Evolutionary conservation across 2,329 filamentous ascomycete genomes (phyloP).

Genomic region (Trichoderma lentiforme): DNA sequence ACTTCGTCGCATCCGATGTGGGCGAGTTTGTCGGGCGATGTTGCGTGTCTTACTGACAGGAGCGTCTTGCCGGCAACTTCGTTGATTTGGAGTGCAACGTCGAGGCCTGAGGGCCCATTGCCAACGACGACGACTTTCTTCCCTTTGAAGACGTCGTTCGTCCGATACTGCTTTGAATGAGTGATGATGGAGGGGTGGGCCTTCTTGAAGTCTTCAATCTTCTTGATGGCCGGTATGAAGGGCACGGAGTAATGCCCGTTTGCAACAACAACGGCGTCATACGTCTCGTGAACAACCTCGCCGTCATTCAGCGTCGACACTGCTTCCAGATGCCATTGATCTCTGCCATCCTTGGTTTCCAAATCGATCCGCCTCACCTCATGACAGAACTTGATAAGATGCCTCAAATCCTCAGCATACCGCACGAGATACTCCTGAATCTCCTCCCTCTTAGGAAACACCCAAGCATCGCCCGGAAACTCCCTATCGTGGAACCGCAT

Average conservation of each 20-base stretch:
- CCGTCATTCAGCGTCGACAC: constrained; percentile 45
- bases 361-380: constrained; percentile 61
- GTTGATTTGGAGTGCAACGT: constrained; percentile 76
- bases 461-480: constrained; percentile 61
- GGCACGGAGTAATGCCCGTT: constrained; percentile 73
- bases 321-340: constrained; percentile 61
- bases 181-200: constrained; percentile 59
- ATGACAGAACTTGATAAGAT: constrained; percentile 66
- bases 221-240: constrained; percentile 60
- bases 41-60: constrained; percentile 57
- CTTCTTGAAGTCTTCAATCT: constrained; percentile 57
- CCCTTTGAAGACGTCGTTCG: constrained; percentile 55
- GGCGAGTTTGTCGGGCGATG: constrained; percentile 42
- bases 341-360: constrained; percentile 28
- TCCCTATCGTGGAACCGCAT: constrained; percentile 75
- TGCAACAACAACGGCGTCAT: constrained; percentile 73
- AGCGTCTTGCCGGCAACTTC: constrained; percentile 60
- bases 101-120: constrained; percentile 77
- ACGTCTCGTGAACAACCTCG: constrained; percentile 44
- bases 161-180: constrained; percentile 79
- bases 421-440: constrained; percentile 71
- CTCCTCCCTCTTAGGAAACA: constrained; percentile 70
- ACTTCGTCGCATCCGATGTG: constrained; percentile 50
- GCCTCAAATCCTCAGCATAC: constrained; percentile 66
- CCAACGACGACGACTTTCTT: constrained; percentile 83